phyloP scores from a whole-genome alignment of 495 filamentous ascomycete species.

The Hypomontagnella submonticulosa region DNA sequence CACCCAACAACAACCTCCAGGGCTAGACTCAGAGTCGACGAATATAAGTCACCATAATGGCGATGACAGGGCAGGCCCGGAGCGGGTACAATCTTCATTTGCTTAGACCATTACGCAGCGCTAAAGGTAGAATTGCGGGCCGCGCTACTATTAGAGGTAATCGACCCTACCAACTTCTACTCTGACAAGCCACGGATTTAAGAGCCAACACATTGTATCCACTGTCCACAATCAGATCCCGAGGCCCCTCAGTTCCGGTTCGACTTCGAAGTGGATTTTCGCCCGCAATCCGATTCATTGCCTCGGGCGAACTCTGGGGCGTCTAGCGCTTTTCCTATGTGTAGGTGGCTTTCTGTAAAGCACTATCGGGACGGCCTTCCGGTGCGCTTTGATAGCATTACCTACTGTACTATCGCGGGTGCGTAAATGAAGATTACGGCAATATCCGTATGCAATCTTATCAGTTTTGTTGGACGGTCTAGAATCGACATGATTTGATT shows the following conservation, averaged over 20 bases:
- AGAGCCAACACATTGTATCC: neutral
- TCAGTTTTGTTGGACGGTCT: no score
- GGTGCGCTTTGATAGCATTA: neutral
- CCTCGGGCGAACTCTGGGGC: neutral
- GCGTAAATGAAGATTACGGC: conserved; percentile 11
- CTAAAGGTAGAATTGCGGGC: conserved; percentile 11
- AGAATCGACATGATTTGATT: neutral
- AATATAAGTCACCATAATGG: neutral
- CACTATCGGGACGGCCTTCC: conserved; percentile 5
- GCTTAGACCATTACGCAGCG: neutral
- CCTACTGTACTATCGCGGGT: neutral
- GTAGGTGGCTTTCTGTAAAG: neutral
- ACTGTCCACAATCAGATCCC: conserved; percentile 16
- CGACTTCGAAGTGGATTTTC: conserved; percentile 2
- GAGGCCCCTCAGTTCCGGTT: neutral
- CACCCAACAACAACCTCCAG: no score
- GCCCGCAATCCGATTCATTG: conserved; percentile 13
- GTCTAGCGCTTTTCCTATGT: neutral
- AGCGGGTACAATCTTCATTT: conserved; percentile 12
- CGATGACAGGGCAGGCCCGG: conserved; percentile 8
- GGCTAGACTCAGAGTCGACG: no score
- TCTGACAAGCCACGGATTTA: neutral
- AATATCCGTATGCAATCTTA: conserved; percentile 10
- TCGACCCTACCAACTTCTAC: no score
- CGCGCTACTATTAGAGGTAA: conserved; percentile 2